Evolutionary conservation across 2,329 filamentous ascomycete species (phyloP), one percentile per base, ranked within the genome.

Genomic region (Paecilomyces sp.): DNA sequence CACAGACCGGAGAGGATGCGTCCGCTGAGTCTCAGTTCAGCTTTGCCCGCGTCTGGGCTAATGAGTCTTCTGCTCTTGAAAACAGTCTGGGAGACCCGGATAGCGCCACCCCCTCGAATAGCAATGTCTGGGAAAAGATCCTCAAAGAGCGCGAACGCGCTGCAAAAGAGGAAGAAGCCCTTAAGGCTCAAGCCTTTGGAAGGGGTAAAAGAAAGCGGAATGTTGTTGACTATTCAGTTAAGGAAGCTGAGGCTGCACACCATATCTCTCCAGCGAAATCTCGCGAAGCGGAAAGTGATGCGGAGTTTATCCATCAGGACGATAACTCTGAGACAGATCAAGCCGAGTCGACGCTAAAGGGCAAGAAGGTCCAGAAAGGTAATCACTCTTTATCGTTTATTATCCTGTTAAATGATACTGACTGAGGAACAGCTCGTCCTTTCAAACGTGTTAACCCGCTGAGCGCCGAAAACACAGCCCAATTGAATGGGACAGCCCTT

Each of bases 11-110:
- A 9, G 82, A 86, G 2, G 86, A 91, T 55, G 80, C 82, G 54
- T 83, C 84, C 0, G 85, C 87, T 0, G 90, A 95, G 70, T 88
- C 86, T 0, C 89, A 92, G 59, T 99, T 97, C 72, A 91, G 89
- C 3, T 91, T 94, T 74, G 93, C 93, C 47, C 85, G 91, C 53
- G 88, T 99, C 1, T 99, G 94, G 94, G 89, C 88, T 3, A 95
- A 96, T 67, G 89, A 95, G 36, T 85, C 86, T 65, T 85, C 83
- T 7, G 79, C 80, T 0, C 79, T 96, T 5, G 83, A 87, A 55
- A 87, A 89, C 18, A 81, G 85, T 25, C 71, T 89, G 24, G 80
- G 84, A 53, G 79, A 81, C 50, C 64, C 69, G 1, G 79, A 84
- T 28, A 81, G 83, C 6, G 78, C 82, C 4, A 72, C 80, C 7